These are phyloP conservation scores for Aspergillus haitiensis DNA, from an alignment of 495 filamentous ascomycete species.

Conservation along the genomic window DNA sequence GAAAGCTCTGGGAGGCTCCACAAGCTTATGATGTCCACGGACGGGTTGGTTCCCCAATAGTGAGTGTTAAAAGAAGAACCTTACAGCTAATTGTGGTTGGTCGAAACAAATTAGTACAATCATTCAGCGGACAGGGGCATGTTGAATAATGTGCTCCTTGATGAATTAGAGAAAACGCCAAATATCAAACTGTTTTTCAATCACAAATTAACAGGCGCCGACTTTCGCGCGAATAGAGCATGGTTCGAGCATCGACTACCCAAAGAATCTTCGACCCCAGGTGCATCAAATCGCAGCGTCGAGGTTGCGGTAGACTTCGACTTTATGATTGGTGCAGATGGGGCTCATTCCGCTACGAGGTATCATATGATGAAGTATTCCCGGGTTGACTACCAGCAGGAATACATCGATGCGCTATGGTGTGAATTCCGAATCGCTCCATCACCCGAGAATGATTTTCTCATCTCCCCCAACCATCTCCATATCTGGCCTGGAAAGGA, in stretches of 20 bases:
- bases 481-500: constrained; percentile 95
- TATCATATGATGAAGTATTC: constrained; percentile 94
- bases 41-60: constrained; percentile 54
- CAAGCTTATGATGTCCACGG: constrained; percentile 92
- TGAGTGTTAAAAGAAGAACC: constrained; percentile 14
- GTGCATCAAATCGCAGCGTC: constrained; percentile 37
- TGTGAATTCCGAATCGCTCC: constrained; percentile 89
- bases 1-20: constrained; percentile 68
- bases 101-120: constrained; percentile 44
- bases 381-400: constrained; percentile 85
- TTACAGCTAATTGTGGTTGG: constrained; percentile 45
- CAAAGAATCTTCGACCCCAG: constrained; percentile 33
- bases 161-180: constrained; percentile 75
- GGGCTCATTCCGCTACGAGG: constrained; percentile 84
- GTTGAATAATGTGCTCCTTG: constrained; percentile 83
- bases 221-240: constrained; percentile 73
- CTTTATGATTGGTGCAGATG: constrained; percentile 92
- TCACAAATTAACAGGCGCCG: constrained; percentile 84
- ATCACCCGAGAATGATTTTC: constrained; percentile 57
- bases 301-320: constrained; percentile 83
- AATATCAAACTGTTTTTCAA: constrained; percentile 92
- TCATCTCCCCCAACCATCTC: constrained; percentile 83
- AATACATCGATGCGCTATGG: constrained; percentile 97
- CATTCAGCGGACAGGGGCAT: constrained; percentile 62
- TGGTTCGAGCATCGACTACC: constrained; percentile 72